Base-by-base conservation (phyloP, 176 grass and related monocot genomes). In the Melocanna baccifera region DNA sequence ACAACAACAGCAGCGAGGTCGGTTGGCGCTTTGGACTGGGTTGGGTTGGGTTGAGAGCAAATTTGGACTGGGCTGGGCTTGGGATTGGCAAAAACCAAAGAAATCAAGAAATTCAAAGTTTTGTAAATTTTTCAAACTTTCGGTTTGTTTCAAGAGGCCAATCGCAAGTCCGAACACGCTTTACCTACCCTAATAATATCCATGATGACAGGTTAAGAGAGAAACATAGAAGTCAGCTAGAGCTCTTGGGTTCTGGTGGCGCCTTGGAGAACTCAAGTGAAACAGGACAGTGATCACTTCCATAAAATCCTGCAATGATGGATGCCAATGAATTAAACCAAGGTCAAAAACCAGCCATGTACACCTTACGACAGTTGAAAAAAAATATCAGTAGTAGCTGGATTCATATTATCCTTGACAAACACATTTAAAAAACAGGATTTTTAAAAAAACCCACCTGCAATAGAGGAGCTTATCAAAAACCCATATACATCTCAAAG, bases 271-370 rank as follows among this genome's bases (percentile, higher is more conserved):
- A 77, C 43, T 86, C 88, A 16, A 89, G 71, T 9, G 83, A 55
- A 81, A 89, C 83, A 70, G 88, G 81, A 25, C 88, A 89, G 71
- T 81, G 88, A 67, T 89, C 88, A 81, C 88, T 89, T 63, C 88
- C 88, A 81, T 85, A 89, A 62, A 86, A 89, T 76, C 88, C 88
- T 89, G 83, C 71, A 61, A 81, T 16, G 22, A 81, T 75, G 16
- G 19, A 80, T 10, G 41, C 9, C 28, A 22, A 69, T 19, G 26
- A 74, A 75, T 36, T 36, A 37, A 74, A 20, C 12, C 65, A 83
- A 55, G 10, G 23, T 40, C 26, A 42, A 30, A 37, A 82, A 12
- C 12, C 7, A 43, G 2, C 2, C 63, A 67, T 37, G 32, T 34
- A 20, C 63, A 23, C 67, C 34, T 57, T 57, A 68, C 12, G 36